These are phyloP conservation scores for Prunus mira DNA, from an alignment of 306 rosid species.

Conservation along the genomic window DNA sequence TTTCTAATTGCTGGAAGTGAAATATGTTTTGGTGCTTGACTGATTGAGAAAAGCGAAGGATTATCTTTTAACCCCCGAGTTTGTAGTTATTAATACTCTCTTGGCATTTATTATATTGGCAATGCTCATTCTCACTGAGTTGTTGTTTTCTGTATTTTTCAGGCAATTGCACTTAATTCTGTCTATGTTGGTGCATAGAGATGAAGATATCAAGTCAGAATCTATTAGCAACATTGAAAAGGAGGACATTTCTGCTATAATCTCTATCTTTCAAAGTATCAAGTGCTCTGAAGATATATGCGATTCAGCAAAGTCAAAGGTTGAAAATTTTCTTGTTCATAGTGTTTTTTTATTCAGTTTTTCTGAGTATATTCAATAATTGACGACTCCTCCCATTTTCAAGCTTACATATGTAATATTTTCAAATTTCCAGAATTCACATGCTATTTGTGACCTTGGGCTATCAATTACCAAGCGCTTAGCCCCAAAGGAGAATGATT, in stretches of 20 bases:
- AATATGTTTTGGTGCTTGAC: background rate
- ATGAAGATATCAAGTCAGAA: conserved; percentile 82
- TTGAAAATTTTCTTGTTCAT: conserved; percentile 26
- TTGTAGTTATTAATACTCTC: background rate
- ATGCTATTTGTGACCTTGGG: conserved; percentile 92
- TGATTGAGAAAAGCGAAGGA: background rate
- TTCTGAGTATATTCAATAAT: conserved; percentile 1
- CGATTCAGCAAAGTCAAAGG: conserved; percentile 82
- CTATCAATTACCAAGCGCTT: conserved; percentile 68
- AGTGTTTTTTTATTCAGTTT: conserved; percentile 5
- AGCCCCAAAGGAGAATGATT: conserved; percentile 56
- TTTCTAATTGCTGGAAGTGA: background rate
- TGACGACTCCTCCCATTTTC: background rate
- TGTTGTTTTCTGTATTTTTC: conserved; percentile 35
- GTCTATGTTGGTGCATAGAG: conserved; percentile 74
- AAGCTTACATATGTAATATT: conserved; percentile 32
- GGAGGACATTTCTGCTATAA: conserved; percentile 52
- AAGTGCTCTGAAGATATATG: conserved; percentile 73
- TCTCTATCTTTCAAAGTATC: conserved; percentile 68
- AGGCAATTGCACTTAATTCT: conserved; percentile 80
- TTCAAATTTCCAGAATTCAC: conserved; percentile 65
- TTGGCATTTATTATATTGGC: conserved; percentile 7
- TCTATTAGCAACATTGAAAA: conserved; percentile 45
- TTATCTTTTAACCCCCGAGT: background rate
- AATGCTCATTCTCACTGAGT: conserved; percentile 18